Conservation (phyloP, 2,329 filamentous ascomycete genomes). For the Pseudogymnoascus destructans region DNA sequence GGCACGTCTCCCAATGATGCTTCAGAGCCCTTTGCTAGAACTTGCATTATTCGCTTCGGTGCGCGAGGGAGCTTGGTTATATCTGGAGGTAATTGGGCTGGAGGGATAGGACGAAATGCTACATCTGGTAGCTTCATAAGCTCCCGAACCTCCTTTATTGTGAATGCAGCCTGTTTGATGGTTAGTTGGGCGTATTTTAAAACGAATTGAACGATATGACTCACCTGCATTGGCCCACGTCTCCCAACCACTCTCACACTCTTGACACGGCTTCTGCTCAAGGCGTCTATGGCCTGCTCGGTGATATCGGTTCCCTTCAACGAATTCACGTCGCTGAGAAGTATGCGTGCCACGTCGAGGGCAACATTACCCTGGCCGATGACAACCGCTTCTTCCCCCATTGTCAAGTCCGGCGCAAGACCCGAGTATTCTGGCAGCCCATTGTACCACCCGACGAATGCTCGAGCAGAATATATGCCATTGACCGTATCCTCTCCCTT, state of each 20-base stretch:
- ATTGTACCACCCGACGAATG: slow-evolving; percentile 98
- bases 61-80: slow-evolving; percentile 60
- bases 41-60: slow-evolving; percentile 63
- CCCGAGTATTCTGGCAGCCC: slow-evolving; percentile 70
- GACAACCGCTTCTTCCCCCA: slow-evolving; percentile 70
- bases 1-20: slow-evolving; percentile 31
- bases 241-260: slow-evolving; percentile 79
- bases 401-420: slow-evolving; percentile 59
- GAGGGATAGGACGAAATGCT: slow-evolving; percentile 56
- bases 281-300: slow-evolving; percentile 61
- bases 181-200: background rate
- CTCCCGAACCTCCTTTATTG: slow-evolving; percentile 87
- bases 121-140: slow-evolving; percentile 64
- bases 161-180: slow-evolving; percentile 62
- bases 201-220: slow-evolving; percentile 17
- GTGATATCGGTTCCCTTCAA: slow-evolving; percentile 80
- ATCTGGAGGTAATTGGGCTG: slow-evolving; percentile 52
- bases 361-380: slow-evolving; percentile 96
- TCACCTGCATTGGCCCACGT: slow-evolving; percentile 74
- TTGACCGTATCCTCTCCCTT: slow-evolving; percentile 60
- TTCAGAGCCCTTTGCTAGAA: slow-evolving; percentile 62
- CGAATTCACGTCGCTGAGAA: slow-evolving; percentile 62
- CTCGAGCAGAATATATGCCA: slow-evolving; percentile 75
- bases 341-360: slow-evolving; percentile 78
- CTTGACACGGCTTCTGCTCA: slow-evolving; percentile 61